phyloP scores from a whole-genome alignment of 2,329 filamentous ascomycete species.

The Paraphaeosphaeria minitans region DNA sequence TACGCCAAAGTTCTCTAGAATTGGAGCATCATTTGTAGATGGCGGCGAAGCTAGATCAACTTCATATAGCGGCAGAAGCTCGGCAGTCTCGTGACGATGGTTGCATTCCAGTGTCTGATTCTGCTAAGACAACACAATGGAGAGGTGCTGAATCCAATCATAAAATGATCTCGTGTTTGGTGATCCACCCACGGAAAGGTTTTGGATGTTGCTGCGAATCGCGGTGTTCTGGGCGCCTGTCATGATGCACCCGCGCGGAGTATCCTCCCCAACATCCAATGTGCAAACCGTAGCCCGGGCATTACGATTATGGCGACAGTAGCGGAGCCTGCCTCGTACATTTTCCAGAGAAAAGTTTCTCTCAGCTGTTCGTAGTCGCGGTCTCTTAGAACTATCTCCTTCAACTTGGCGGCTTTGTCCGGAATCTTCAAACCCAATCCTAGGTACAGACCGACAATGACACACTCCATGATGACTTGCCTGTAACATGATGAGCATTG shows the following conservation, averaged over 20 bases:
- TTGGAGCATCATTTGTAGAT: too few species aligned
- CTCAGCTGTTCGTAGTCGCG: slow-evolving; percentile 31
- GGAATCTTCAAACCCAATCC: slow-evolving; percentile 38
- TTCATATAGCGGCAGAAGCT: too few species aligned
- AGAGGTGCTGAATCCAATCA: too few species aligned
- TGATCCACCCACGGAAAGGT: neutral
- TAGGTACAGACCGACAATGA: slow-evolving; percentile 41
- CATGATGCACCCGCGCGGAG: slow-evolving; percentile 17
- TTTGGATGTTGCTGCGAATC: neutral
- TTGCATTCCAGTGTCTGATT: too few species aligned
- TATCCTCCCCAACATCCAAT: slow-evolving; percentile 42
- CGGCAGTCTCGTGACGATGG: too few species aligned
- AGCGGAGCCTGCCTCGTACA: slow-evolving; percentile 34
- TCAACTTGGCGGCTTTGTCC: slow-evolving; percentile 36
- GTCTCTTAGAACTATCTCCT: slow-evolving; percentile 31
- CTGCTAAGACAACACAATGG: too few species aligned
- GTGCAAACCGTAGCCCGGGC: slow-evolving; percentile 38
- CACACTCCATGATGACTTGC: slow-evolving; percentile 45
- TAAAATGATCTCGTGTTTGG: too few species aligned
- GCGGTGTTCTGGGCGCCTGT: neutral
- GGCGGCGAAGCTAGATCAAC: too few species aligned
- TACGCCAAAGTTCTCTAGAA: too few species aligned
- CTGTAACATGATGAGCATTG: slow-evolving; percentile 13
- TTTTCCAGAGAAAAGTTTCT: slow-evolving; percentile 40
- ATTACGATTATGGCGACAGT: slow-evolving; percentile 38